These are phyloP conservation scores for Coprinellus aureogranulatus DNA, from an alignment of 768 basidiomycete species.

Conservation along the genomic window DNA sequence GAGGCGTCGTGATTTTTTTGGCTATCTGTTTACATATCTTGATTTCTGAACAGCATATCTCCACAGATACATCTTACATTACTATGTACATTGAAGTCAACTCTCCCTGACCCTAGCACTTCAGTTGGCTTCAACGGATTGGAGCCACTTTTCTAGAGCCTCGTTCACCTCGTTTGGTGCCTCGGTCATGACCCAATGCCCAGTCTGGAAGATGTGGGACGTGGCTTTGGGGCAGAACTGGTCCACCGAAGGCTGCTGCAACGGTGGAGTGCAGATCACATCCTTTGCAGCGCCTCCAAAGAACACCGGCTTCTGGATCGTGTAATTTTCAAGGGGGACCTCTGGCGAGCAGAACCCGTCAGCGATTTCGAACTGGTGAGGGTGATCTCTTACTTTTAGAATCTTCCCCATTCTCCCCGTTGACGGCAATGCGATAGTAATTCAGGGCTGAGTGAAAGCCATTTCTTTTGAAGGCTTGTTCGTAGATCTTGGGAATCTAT, in stretches of 20 bases:
- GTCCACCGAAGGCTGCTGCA: constrained; percentile 10
- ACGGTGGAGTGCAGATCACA: constrained; percentile 19
- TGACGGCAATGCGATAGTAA: constrained; percentile 31
- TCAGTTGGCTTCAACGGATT: no score
- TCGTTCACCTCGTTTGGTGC: constrained; percentile 29
- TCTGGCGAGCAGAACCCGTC: constrained; percentile 11
- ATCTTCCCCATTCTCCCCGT: constrained; percentile 27
- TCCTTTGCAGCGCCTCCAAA: constrained; percentile 32
- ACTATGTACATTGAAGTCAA: no score
- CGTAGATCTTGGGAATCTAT: constrained; percentile 19
- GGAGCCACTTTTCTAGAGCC: constrained; percentile 20
- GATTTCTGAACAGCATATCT: background rate
- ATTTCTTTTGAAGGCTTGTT: constrained; percentile 22
- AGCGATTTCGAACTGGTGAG: no score
- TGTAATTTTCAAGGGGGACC: constrained; percentile 23
- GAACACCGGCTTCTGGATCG: constrained; percentile 33
- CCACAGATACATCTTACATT: no score
- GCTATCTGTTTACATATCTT: constrained; percentile 17
- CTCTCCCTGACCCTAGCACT: no score
- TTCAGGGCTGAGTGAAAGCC: constrained; percentile 30
- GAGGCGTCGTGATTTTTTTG: constrained; percentile 15
- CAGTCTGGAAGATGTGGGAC: constrained; percentile 28
- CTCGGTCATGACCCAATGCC: constrained; percentile 36
- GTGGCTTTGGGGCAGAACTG: constrained; percentile 26
- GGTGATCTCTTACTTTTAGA: background rate